These are phyloP conservation scores for Ceratopteris richardii DNA, from an alignment of 75 land plant genomes.

Conservation along the genomic window DNA sequence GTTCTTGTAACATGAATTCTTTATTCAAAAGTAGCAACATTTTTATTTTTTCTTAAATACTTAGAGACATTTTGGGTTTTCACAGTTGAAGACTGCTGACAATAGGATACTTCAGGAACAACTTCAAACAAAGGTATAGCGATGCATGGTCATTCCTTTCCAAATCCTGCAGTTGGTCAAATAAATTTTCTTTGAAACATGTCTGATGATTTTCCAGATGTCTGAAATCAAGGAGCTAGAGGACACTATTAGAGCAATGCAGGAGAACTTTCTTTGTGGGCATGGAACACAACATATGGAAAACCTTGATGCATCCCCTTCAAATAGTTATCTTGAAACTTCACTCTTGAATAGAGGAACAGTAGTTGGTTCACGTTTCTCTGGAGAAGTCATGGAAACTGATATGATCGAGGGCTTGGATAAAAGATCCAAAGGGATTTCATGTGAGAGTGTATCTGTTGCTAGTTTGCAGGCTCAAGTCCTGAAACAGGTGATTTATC, in stretches of 20 bases:
- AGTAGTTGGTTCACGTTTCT: too few species aligned
- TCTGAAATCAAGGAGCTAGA: constrained; percentile 47
- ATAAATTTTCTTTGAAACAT: not conserved
- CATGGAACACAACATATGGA: too few species aligned
- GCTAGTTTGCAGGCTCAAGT: constrained; percentile 12
- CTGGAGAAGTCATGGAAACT: too few species aligned
- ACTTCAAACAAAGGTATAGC: constrained; percentile 60
- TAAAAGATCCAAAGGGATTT: too few species aligned
- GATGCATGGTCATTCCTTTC: not conserved
- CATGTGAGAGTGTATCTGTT: constrained; percentile 11
- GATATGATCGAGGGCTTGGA: too few species aligned
- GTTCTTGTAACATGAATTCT: not conserved
- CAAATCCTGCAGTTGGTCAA: not conserved
- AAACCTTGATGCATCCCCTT: too few species aligned
- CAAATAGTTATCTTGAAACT: too few species aligned
- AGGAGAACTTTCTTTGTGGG: constrained; percentile 21
- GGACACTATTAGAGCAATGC: constrained; percentile 38
- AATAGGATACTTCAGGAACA: constrained; percentile 94
- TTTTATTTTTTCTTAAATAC: too few species aligned
- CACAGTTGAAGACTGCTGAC: constrained; percentile 88
- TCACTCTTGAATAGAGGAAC: too few species aligned
- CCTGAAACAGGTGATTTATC: constrained; percentile 24
- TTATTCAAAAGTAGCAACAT: not conserved
- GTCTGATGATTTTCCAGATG: constrained; percentile 28
- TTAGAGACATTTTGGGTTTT: too few species aligned